Base-by-base conservation (phyloP, 1,284 basidiomycete species). In the Boletellus deceptivus region DNA sequence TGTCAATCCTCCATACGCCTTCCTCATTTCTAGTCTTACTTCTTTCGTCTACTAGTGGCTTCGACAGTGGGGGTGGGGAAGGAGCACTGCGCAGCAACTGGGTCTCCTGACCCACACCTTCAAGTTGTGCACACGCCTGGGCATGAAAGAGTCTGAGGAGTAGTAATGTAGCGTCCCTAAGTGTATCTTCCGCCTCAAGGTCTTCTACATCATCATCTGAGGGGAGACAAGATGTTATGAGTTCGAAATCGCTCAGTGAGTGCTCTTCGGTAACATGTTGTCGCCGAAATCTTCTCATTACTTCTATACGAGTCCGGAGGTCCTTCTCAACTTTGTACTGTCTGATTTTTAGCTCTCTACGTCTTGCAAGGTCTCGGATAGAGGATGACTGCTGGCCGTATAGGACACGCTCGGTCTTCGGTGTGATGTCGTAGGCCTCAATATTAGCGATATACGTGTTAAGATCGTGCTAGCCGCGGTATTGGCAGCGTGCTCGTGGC, bases 281-380 rank as follows among this genome's bases (percentile, higher is more conserved):
- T 49, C 74, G 66, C 43, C 76, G 76, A 25, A 76, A 78, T 63
- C 77, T 81, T 33, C 78, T 74, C 11, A 86, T 63, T 22, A 72
- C 69, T 68, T 91, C 78, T 22, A 96, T 82, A 50, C 78, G 78
- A 27, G 73, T 70, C 47, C 81, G 78, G 27, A 95, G 71, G 48
- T 91, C 86, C 68, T 91, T 95, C 69, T 95, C 91, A 49, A 82
- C 79, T 67, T 84, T 84, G 68, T 84, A 96, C 64, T 94, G 93
- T 54, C 80, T 82, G 56, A 98, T 95, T 73, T 96, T 98, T 35
- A 85, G 68, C 55, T 95, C 92, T 56, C 94, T 73, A 49, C 87
- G 77, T 63, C 78, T 79, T 0, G 81, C 77, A 16, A 86, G 79
- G 69, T 95, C 89, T 24, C 69, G 68, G 18, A 86, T 70, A 6